Conservation (phyloP, 2,329 filamentous ascomycete genomes). For the Apiospora malaysiana region DNA sequence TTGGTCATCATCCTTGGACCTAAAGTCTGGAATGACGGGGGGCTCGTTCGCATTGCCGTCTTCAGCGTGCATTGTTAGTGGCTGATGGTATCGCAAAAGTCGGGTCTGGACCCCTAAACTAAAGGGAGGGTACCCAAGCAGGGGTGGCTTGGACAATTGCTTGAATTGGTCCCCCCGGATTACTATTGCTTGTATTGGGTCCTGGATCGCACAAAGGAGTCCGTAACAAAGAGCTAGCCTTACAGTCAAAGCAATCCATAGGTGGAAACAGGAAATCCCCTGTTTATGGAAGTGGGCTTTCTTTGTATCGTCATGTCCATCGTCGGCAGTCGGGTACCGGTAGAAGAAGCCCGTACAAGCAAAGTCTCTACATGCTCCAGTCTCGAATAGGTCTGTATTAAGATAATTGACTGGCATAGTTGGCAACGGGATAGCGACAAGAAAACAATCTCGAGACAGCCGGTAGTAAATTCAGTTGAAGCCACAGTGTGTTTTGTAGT, state of each 20-base stretch:
- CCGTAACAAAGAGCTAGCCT: neutral
- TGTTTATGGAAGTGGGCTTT: no score
- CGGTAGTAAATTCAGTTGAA: no score
- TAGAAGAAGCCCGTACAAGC: no score
- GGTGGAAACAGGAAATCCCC: no score
- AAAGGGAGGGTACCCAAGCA: neutral
- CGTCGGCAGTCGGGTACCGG: no score
- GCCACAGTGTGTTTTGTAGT: neutral
- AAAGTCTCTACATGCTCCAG: no score
- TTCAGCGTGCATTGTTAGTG: slow-evolving; percentile 16
- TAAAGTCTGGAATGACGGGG: slow-evolving; percentile 12
- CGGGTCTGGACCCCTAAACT: slow-evolving; percentile 17
- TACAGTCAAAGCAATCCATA: neutral
- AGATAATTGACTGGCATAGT: no score
- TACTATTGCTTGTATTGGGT: neutral
- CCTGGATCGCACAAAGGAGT: neutral
- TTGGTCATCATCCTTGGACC: neutral
- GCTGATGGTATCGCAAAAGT: neutral
- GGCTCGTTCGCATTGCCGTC: slow-evolving; percentile 6
- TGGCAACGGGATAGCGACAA: neutral
- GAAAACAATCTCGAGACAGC: no score
- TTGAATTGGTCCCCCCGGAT: slow-evolving; percentile 1
- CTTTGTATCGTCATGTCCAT: no score
- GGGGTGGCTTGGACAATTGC: slow-evolving; percentile 2
- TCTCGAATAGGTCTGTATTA: no score